Percentiles rank a stretch among this genome's conserved stretches.
phyloP scores from a whole-genome alignment of 306 rosid species.

The Lathyrus oleraceus region DNA sequence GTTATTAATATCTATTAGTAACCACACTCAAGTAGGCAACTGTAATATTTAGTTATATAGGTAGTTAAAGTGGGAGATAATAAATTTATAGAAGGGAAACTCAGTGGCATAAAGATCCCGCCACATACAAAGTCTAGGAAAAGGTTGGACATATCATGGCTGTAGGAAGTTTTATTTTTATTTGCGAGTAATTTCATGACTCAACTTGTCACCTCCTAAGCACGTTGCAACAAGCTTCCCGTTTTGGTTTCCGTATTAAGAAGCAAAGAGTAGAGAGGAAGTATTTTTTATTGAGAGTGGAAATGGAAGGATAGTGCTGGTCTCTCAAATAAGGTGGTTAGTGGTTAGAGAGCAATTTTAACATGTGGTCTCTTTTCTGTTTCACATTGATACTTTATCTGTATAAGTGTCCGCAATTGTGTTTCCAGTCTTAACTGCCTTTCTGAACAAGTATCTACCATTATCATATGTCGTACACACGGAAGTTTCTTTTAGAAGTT shows the following conservation, averaged over 20 bases:
- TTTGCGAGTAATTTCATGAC: neutral
- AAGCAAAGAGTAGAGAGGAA: neutral
- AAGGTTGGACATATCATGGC: neutral
- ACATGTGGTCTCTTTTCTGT: slow-evolving; percentile 18
- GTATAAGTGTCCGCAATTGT: slow-evolving; percentile 4
- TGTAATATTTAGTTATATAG: neutral
- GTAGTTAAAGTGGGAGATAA: neutral
- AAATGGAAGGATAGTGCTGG: neutral
- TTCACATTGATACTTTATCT: slow-evolving; percentile 1
- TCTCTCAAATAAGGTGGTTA: neutral
- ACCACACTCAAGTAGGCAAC: slow-evolving; percentile 1
- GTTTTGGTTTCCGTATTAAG: neutral
- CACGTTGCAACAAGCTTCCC: neutral
- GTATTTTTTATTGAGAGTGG: neutral
- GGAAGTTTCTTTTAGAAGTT: slow-evolving; percentile 10
- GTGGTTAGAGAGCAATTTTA: neutral
- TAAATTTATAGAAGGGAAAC: neutral
- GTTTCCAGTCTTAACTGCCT: neutral
- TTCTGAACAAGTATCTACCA: neutral
- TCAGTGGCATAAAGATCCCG: neutral
- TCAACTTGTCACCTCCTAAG: neutral
- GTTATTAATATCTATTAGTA: neutral
- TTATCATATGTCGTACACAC: neutral
- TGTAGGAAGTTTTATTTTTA: neutral
- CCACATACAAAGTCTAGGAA: neutral